Conservation (phyloP, 306 rosid genomes). For the Echinosophora koreensis region DNA sequence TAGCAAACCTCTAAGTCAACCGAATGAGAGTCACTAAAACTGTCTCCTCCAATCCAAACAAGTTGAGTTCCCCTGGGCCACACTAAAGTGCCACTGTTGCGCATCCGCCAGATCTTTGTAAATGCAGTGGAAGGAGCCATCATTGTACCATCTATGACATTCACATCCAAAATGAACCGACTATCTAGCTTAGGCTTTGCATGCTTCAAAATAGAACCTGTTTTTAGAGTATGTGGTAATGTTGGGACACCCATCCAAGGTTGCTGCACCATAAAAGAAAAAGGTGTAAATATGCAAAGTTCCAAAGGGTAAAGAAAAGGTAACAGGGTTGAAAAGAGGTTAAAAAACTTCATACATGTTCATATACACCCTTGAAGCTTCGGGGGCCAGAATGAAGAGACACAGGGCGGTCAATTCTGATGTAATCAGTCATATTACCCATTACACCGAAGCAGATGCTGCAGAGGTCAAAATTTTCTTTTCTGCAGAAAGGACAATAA, state of each 20-base stretch:
- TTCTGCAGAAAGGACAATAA: constrained; percentile 60
- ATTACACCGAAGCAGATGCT: constrained; percentile 68
- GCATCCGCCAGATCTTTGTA: constrained; percentile 95
- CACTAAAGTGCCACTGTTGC: constrained; percentile 66
- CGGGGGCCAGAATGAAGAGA: constrained; percentile 46
- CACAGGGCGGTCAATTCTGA: constrained; percentile 74
- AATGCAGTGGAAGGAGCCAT: constrained; percentile 84
- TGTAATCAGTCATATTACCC: constrained; percentile 69
- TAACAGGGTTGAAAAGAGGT: constrained; percentile 14
- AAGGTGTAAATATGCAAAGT: constrained; percentile 17
- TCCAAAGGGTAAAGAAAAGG: not conserved
- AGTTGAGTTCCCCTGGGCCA: constrained; percentile 89
- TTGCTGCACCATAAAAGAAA: constrained; percentile 48
- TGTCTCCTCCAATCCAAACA: constrained; percentile 83
- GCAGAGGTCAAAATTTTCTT: constrained; percentile 86
- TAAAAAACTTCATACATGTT: constrained; percentile 46
- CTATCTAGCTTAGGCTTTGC: constrained; percentile 68
- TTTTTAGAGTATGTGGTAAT: constrained; percentile 46
- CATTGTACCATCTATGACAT: constrained; percentile 79
- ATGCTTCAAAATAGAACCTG: constrained; percentile 43
- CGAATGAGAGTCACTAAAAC: constrained; percentile 50
- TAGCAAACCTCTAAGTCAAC: constrained; percentile 72
- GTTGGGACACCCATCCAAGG: constrained; percentile 39
- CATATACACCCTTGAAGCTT: constrained; percentile 38
- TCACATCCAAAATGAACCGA: constrained; percentile 78